Conservation (phyloP, 2,329 filamentous ascomycete species). For the Grosmannia serpens region DNA sequence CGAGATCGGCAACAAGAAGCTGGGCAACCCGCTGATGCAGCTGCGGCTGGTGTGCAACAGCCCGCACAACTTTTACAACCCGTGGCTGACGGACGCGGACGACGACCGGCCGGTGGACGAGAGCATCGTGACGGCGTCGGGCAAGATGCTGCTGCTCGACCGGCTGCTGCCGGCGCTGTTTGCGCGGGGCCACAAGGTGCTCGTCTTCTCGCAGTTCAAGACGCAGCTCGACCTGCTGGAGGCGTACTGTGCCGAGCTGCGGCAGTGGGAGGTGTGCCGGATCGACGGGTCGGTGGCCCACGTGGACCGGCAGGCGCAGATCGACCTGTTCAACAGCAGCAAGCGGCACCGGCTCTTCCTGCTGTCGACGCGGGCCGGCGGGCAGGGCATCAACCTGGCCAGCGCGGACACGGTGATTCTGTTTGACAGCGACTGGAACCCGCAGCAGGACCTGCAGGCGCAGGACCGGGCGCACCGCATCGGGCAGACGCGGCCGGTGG, state of each 20-base stretch:
- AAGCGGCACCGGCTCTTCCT: constrained; percentile 65
- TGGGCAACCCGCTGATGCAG: constrained; percentile 89
- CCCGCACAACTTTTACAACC: constrained; percentile 94
- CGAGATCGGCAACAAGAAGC: constrained; percentile 80
- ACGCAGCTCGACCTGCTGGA: constrained; percentile 85
- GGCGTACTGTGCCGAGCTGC: constrained; percentile 70
- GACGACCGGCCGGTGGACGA: constrained; percentile 53
- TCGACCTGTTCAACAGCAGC: constrained; percentile 60
- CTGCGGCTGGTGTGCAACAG: constrained; percentile 85
- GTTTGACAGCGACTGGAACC: constrained; percentile 86
- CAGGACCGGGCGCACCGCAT: constrained; percentile 94
- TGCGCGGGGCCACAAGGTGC: constrained; percentile 66
- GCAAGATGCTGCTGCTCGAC: constrained; percentile 93
- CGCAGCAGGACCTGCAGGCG: constrained; percentile 91
- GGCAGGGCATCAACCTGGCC: constrained; percentile 89
- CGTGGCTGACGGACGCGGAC: constrained; percentile 46
- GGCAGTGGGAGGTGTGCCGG: constrained; percentile 70
- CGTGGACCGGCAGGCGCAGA: constrained; percentile 55
- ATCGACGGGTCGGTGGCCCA: constrained; percentile 86
- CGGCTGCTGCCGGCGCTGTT: constrained; percentile 70
- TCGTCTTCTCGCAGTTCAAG: constrained; percentile 96
- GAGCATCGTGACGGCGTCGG: constrained; percentile 72
- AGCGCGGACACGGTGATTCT: constrained; percentile 87
- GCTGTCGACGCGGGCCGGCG: constrained; percentile 80
- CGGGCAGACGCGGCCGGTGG: constrained; percentile 81